Evolutionary conservation across 371 early-diverging fungal genomes (phyloP).

Genomic region (Saksenaea vasiformis): DNA sequence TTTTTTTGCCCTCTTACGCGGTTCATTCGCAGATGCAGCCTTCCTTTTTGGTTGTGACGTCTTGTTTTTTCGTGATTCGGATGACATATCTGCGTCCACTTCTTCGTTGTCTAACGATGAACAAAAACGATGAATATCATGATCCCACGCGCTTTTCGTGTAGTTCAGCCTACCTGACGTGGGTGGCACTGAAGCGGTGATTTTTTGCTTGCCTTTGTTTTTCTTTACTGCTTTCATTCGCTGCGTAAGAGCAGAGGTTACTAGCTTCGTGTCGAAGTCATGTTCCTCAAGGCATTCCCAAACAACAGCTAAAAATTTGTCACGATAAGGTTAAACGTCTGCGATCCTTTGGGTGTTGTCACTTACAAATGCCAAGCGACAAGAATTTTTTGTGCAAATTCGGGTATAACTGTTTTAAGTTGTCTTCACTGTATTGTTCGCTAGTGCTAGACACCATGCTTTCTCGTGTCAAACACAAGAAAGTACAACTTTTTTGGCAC

Average conservation of each 20-base stretch:
- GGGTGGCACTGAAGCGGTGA: not conserved
- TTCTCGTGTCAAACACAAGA: slow-evolving; percentile 1
- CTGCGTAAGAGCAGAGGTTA: not conserved
- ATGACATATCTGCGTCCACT: not conserved
- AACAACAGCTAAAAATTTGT: not conserved
- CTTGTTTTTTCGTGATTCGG: not conserved
- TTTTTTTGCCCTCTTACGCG: not conserved
- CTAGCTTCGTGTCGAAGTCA: not conserved
- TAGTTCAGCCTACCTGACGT: not conserved
- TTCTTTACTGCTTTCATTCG: not conserved
- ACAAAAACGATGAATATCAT: not conserved
- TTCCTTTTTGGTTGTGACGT: not conserved
- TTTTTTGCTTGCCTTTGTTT: not conserved
- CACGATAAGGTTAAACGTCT: not conserved
- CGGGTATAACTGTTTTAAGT: not conserved
- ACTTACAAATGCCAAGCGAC: not conserved
- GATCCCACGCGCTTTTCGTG: not conserved
- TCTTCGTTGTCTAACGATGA: not conserved
- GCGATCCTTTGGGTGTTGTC: not conserved
- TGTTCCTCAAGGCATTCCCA: not conserved
- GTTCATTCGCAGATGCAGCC: not conserved
- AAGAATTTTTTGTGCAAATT: not conserved
- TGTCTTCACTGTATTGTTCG: slow-evolving; percentile 4
- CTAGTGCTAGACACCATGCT: not conserved
- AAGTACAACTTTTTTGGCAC: slow-evolving; percentile 7